Evolutionary conservation across 2,329 filamentous ascomycete genomes (phyloP).

Genomic region (Diplodia intermedia): DNA sequence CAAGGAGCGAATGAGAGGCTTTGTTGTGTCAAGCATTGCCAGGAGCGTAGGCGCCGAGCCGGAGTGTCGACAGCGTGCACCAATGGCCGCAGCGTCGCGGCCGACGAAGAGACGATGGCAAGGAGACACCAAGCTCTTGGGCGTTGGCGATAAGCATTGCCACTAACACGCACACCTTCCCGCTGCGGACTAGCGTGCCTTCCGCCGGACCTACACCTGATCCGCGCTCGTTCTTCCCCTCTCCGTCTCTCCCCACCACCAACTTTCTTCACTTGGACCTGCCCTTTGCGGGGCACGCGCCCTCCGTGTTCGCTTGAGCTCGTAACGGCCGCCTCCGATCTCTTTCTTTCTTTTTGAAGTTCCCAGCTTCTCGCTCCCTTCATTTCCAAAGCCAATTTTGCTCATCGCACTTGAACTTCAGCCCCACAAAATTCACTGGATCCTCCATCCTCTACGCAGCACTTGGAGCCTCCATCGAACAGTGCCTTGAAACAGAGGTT

Average conservation of each 20-base stretch:
- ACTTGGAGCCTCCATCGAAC: background rate
- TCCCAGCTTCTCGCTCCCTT: no score
- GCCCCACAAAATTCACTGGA: no score
- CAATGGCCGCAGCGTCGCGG: constrained; percentile 29
- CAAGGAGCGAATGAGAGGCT: constrained; percentile 27
- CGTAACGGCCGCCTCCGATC: background rate
- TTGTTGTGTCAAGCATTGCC: constrained; percentile 14
- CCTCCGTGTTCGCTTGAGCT: background rate
- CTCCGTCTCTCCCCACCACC: constrained; percentile 1
- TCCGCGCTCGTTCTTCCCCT: background rate
- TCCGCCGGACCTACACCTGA: background rate
- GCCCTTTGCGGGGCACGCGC: constrained; percentile 23
- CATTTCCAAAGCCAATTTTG: no score
- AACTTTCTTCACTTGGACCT: constrained; percentile 8
- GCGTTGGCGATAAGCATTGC: constrained; percentile 11
- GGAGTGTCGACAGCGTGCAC: constrained; percentile 33
- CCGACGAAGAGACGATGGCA: background rate
- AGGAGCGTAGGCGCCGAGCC: constrained; percentile 32
- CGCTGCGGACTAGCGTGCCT: background rate
- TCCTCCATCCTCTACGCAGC: no score
- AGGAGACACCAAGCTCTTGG: constrained; percentile 9
- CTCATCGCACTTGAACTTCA: no score
- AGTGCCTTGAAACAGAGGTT: background rate
- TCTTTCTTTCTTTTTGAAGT: background rate
- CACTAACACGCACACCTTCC: constrained; percentile 10